Base-by-base conservation (phyloP, 495 filamentous ascomycete genomes). In the Staphylotrichum longicolle region DNA sequence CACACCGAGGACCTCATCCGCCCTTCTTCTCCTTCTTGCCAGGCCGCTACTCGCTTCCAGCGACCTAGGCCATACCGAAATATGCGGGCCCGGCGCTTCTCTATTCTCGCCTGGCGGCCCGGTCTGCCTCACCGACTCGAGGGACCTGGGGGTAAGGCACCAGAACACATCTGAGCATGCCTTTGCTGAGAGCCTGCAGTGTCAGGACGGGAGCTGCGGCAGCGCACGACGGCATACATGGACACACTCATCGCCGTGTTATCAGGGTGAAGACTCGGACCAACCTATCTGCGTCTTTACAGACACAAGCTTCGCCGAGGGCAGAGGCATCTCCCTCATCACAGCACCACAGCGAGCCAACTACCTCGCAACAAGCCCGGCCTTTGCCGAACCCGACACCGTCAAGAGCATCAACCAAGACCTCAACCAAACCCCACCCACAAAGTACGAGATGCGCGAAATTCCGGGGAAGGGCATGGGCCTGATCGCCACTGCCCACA, bases 391-490 rank as follows among this genome's bases (percentile, higher is more conserved):
- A 15, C 68, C 69, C 0, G 64, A 69, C 0, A 32, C 54, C 8
- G 42, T 67, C 41, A 49, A 58, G 8, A 58, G 58, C 32, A 51
- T 66, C 45, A 74, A 73, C 57, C 65, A 65, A 41, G 67, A 70
- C 41, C 61, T 70, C 12, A 34, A 60, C 53, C 32, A 50, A 7
- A 60, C 63, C 34, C 45, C 11, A 10, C 68, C 62, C 1, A 37
- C 63, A 12, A 62, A 49, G 9, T 74, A 72, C 63, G 63, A 68
- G 12, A 63, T 71, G 46, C 58, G 64, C 20, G 63, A 66, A 20
- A 69, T 75, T 52, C 73, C 73, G 32, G 73, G 71, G 14, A 75
- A 73, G 50, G 73, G 71, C 37, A 67, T 71, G 57, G 73, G 73
- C 30, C 62, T 75, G 27, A 62, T 71, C 2, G 73, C 73, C 34